A percentile compares a stretch with the other conserved stretches of the same genome.
Evolutionary conservation across 2,329 filamentous ascomycete genomes (phyloP).

Genomic region (Ophiostoma australiae): DNA sequence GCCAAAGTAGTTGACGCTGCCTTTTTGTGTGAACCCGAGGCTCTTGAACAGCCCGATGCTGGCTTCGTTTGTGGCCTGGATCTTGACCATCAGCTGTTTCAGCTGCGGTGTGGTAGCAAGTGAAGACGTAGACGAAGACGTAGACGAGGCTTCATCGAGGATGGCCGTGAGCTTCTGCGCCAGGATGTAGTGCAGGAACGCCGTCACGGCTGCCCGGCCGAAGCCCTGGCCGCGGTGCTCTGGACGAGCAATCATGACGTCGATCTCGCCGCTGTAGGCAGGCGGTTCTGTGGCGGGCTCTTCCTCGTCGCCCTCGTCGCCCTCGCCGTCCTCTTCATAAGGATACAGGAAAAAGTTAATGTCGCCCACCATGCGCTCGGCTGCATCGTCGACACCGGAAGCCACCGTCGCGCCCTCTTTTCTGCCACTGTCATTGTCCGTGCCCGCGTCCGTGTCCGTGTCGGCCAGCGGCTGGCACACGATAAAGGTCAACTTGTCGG

Average conservation of each 20-base stretch:
- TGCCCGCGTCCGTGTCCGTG: background rate
- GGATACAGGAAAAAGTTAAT: slow-evolving; percentile 74
- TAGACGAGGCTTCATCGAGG: slow-evolving; percentile 45
- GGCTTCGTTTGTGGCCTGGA: slow-evolving; percentile 50
- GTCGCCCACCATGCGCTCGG: slow-evolving; percentile 62
- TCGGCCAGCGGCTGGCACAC: slow-evolving; percentile 53
- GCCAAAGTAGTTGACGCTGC: slow-evolving; percentile 55
- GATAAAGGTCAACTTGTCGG: slow-evolving; percentile 91
- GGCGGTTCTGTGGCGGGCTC: slow-evolving; percentile 42
- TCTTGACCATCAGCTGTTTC: slow-evolving; percentile 39
- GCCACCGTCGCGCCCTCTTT: background rate
- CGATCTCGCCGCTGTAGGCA: slow-evolving; percentile 61
- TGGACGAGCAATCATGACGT: slow-evolving; percentile 74
- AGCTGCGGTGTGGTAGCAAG: slow-evolving; percentile 23
- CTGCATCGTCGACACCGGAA: slow-evolving; percentile 47
- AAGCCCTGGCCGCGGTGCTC: slow-evolving; percentile 56
- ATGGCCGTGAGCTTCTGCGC: slow-evolving; percentile 48
- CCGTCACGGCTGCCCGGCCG: slow-evolving; percentile 59
- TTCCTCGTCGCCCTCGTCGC: too few species aligned
- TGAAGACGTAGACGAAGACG: slow-evolving; percentile 15
- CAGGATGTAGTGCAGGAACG: slow-evolving; percentile 65
- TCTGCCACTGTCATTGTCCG: too few species aligned
- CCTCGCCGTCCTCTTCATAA: slow-evolving; percentile 41
- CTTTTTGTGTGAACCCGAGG: slow-evolving; percentile 50
- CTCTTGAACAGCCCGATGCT: slow-evolving; percentile 50